These are phyloP conservation scores for Vinca major DNA, from an alignment of 305 asterid genomes.

Conservation along the genomic window DNA sequence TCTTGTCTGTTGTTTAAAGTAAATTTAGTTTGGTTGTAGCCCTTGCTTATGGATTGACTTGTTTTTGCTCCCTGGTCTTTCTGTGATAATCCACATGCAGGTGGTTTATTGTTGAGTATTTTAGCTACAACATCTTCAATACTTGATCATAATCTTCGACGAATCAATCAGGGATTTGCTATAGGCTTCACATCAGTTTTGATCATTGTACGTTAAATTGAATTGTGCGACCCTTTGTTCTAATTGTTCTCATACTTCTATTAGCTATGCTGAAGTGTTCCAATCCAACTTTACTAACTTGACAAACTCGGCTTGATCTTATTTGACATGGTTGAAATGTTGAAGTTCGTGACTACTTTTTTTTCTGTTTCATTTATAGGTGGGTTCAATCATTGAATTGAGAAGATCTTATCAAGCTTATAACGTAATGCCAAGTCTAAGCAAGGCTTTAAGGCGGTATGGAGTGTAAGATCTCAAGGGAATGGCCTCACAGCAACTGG, in stretches of 20 bases:
- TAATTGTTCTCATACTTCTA: neutral
- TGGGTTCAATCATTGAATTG: conserved; percentile 83
- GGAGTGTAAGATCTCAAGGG: conserved; percentile 33
- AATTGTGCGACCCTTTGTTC: conserved; percentile 1
- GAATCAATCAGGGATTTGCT: conserved; percentile 70
- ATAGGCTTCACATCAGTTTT: conserved; percentile 95
- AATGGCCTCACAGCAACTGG: conserved; percentile 3
- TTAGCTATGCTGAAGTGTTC: neutral
- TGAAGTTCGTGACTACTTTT: neutral
- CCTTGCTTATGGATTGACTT: neutral
- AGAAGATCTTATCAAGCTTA: conserved; percentile 97
- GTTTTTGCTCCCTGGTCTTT: conserved; percentile 9
- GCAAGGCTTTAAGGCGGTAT: conserved; percentile 66
- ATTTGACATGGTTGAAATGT: neutral
- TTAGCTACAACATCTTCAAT: conserved; percentile 77
- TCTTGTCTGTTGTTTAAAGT: conserved; percentile 7
- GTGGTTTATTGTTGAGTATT: conserved; percentile 74
- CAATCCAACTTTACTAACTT: too few relatives aligned
- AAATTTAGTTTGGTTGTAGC: neutral
- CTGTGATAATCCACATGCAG: conserved; percentile 36
- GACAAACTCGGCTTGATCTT: neutral
- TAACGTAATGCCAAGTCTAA: conserved; percentile 86
- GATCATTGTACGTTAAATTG: conserved; percentile 61
- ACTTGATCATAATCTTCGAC: conserved; percentile 76
- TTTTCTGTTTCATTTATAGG: conserved; percentile 33